Conservation (phyloP, 805 yeast species). For the Hanseniaspora singularis region DNA sequence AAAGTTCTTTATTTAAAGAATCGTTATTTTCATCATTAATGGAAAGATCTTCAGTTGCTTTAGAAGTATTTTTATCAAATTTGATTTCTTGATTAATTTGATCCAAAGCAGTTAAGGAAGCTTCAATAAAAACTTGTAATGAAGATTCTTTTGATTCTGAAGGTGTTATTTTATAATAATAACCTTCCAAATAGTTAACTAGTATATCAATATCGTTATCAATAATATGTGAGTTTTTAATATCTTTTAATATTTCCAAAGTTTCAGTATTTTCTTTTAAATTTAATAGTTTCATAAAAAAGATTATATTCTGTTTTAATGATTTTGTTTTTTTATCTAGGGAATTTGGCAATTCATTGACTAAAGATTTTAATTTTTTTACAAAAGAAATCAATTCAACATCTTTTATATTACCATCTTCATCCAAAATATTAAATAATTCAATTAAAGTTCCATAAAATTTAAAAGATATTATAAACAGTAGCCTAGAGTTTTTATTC, state of each 20-base stretch:
- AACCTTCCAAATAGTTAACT: background rate
- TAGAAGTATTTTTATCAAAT: background rate
- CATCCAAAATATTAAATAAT: background rate
- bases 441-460: conserved; percentile 3
- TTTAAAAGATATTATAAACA: background rate
- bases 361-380: background rate
- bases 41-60: background rate
- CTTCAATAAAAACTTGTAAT: conserved; percentile 4
- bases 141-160: background rate
- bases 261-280: background rate
- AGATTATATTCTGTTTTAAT: background rate
- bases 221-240: background rate
- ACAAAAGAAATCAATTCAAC: background rate
- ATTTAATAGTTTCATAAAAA: conserved; percentile 2
- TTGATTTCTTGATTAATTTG: background rate
- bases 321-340: background rate
- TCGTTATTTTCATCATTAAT: background rate
- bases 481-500: background rate
- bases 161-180: conserved; percentile 1
- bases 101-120: background rate
- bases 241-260: background rate
- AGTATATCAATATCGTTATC: background rate
- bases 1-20: background rate
- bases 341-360: background rate
- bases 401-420: background rate